A percentile compares a stretch with the other conserved stretches of the same genome.
These are phyloP conservation scores for Taphrina flavorubra DNA, from an alignment of 1,139 yeast genomes.

Conservation along the genomic window DNA sequence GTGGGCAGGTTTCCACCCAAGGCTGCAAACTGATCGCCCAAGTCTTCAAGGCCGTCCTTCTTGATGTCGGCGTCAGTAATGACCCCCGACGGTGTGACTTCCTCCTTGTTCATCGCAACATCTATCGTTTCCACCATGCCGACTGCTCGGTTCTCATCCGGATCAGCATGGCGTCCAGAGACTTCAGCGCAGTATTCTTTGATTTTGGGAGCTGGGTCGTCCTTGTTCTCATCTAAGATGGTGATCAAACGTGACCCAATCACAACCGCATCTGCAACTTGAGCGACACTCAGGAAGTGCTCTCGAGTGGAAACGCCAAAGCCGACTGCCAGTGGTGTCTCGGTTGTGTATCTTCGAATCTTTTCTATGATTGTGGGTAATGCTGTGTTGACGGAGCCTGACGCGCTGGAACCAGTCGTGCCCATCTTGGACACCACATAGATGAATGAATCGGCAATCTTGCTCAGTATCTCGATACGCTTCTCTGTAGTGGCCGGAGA, in stretches of 20 bases:
- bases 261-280: constrained; percentile 86
- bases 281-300: constrained; percentile 80
- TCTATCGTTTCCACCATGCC: constrained; percentile 44
- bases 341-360: constrained; percentile 74
- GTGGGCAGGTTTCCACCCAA: constrained; percentile 39
- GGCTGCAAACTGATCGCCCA: constrained; percentile 44
- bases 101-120: constrained; percentile 39
- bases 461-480: constrained; percentile 74
- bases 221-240: constrained; percentile 60
- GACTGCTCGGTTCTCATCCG: constrained; percentile 47
- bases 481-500: constrained; percentile 97
- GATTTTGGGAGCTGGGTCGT: constrained; percentile 61
- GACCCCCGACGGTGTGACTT: constrained; percentile 45
- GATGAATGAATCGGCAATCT: constrained; percentile 90
- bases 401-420: constrained; percentile 77
- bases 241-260: constrained; percentile 87
- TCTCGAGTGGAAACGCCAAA: constrained; percentile 95
- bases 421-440: constrained; percentile 98
- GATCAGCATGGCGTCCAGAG: constrained; percentile 58
- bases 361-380: constrained; percentile 72
- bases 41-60: constrained; percentile 34
- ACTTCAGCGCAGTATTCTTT: constrained; percentile 71
- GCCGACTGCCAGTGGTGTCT: constrained; percentile 91
- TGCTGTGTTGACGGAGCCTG: constrained; percentile 66
- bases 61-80: constrained; percentile 45